Conservation (phyloP, 73 alveolate species). For the Loxodes magnus region DNA sequence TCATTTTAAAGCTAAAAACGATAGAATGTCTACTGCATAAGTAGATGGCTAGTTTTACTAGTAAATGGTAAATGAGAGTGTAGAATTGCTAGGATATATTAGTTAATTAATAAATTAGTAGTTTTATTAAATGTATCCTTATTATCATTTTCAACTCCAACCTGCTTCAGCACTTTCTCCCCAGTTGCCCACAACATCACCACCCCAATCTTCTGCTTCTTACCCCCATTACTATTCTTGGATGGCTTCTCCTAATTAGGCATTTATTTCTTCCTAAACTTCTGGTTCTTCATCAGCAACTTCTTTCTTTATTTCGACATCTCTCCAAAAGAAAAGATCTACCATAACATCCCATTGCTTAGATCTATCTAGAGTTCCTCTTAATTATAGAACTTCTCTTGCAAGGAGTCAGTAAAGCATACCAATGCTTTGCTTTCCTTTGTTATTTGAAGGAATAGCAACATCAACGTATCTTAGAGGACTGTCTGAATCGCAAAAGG, state of each 20-base stretch:
- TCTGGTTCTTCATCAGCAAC: slow-evolving; percentile 14
- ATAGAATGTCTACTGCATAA: no score
- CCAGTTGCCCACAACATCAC: neutral
- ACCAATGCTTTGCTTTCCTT: slow-evolving; percentile 57
- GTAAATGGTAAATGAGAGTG: no score
- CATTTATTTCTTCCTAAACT: slow-evolving; percentile 10
- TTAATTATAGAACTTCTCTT: slow-evolving; percentile 72
- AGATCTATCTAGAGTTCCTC: no score
- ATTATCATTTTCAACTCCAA: no score
- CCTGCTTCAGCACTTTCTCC: no score
- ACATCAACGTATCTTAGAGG: slow-evolving; percentile 66
- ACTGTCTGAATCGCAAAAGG: slow-evolving; percentile 72
- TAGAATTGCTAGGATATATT: no score
- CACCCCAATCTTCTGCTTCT: slow-evolving; percentile 5
- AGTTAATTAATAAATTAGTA: no score
- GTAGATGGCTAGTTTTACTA: no score
- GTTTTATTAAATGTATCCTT: no score
- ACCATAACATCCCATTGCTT: no score
- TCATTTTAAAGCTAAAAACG: no score
- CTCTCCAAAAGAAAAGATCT: slow-evolving; percentile 18
- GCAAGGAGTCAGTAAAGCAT: slow-evolving; percentile 70
- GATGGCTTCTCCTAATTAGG: neutral
- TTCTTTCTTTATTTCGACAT: slow-evolving; percentile 10
- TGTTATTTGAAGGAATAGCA: slow-evolving; percentile 84
- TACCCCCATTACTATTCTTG: slow-evolving; percentile 1